These are phyloP conservation scores for Nemania sp. DNA, from an alignment of 2,329 filamentous ascomycete species.

Conservation along the genomic window DNA sequence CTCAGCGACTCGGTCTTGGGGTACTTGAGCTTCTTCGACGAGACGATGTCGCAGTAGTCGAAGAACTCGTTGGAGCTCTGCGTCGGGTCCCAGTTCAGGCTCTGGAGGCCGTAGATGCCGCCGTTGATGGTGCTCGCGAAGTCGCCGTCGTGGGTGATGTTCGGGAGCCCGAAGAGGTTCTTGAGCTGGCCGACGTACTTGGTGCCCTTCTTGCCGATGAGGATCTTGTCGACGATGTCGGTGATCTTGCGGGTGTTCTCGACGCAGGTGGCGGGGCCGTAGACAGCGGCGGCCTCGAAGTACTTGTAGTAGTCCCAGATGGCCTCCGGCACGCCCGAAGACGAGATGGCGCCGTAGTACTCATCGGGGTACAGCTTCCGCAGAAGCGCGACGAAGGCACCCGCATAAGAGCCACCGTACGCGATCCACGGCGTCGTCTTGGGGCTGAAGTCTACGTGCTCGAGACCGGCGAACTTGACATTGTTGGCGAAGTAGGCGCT, in stretches of 20 bases:
- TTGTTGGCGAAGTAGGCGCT: slow-evolving; percentile 79
- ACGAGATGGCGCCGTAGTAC: slow-evolving; percentile 79
- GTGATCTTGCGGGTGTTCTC: slow-evolving; percentile 62
- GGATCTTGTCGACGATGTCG: slow-evolving; percentile 56
- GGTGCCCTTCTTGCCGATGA: slow-evolving; percentile 46
- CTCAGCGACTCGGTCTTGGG: slow-evolving; percentile 45
- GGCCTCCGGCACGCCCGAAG: slow-evolving; percentile 77
- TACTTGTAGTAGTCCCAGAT: slow-evolving; percentile 78
- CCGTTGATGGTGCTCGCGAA: slow-evolving; percentile 51
- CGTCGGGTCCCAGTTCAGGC: slow-evolving; percentile 58
- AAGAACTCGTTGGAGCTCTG: slow-evolving; percentile 49
- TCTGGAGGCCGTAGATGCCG: slow-evolving; percentile 52
- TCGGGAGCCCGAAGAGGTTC: slow-evolving; percentile 51
- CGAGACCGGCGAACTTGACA: slow-evolving; percentile 71
- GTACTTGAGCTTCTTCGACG: slow-evolving; percentile 48
- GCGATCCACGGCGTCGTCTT: slow-evolving; percentile 71
- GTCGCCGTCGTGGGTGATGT: slow-evolving; percentile 51
- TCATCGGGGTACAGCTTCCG: slow-evolving; percentile 77
- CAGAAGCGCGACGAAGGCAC: slow-evolving; percentile 76
- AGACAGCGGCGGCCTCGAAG: slow-evolving; percentile 55
- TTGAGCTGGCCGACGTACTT: slow-evolving; percentile 51
- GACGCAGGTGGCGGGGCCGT: slow-evolving; percentile 64
- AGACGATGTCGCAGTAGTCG: slow-evolving; percentile 54
- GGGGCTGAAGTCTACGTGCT: slow-evolving; percentile 68
- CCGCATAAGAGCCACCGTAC: slow-evolving; percentile 85